Base-by-base conservation (phyloP, 1,139 yeast genomes). In the Candida gigantensis region DNA sequence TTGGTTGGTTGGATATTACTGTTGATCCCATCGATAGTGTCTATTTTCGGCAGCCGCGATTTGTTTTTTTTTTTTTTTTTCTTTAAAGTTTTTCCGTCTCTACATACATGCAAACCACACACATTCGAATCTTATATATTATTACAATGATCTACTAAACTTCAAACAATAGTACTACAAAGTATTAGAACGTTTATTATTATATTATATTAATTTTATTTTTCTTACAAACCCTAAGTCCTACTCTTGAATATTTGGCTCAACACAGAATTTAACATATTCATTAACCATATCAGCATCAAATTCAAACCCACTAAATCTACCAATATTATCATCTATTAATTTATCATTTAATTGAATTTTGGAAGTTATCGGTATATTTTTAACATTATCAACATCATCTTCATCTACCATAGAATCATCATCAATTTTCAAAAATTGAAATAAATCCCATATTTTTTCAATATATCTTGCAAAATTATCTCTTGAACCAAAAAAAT, bases 401-500 rank as follows among this genome's bases (percentile, higher is more conserved):
- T 29, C 16, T 10, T 13, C 24, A 5, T 19, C 13, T 16, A 18
- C 42, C 3, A 32, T 32, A 12, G 44, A 36, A 3, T 33, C 31
- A 6, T 32, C 40, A 6, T 45, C 28, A n/a, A 31, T 31, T 24
- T 44, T 43, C 34, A 64, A 34, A 41, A 50, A 57, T 18, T 44
- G 47, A 35, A 65, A 53, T 11, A 64, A 50, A 21, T 53, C 64
- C 58, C 61, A 59, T 2, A 62, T 38, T 36, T 54, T 58, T 24
- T 51, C 58, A 9, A 54, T 40, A 37, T 65, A 65, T 27, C 53
- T 41, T 5, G 44, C 39, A 36, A 62, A 49, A 29, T 57, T 57
- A n/a, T 57, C 62, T 34, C 45, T 45, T 24, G 65, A 58, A 1
- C 71, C 72, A 45, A 61, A 64, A 40, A 50, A 57, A 11, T 42